Conservation (phyloP, 805 yeast genomes). For the Pichia scutulata region DNA sequence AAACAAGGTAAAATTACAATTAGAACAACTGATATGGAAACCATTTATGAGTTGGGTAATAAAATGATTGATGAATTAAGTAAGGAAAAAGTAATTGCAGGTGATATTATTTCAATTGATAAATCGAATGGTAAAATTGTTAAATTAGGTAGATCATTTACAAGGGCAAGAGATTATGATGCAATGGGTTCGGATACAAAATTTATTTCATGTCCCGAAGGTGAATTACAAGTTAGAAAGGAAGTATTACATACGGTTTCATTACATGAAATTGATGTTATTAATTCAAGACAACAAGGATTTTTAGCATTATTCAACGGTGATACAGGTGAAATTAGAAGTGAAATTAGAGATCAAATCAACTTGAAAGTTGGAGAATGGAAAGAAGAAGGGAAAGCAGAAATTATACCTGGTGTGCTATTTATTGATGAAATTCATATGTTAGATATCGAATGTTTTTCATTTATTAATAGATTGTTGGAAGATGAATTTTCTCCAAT, state of each 20-base stretch:
- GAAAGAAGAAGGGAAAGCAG: conserved; percentile 97
- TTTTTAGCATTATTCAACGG: conserved; percentile 42
- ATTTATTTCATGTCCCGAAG: conserved; percentile 96
- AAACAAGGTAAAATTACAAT: conserved; percentile 74
- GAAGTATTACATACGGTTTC: conserved; percentile 98
- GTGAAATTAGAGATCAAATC: conserved; percentile 65
- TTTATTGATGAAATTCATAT: conserved; percentile 98
- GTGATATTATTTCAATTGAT: conserved; percentile 96
- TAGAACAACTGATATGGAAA: conserved; percentile 81
- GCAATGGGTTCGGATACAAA: conserved; percentile 86
- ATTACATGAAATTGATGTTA: conserved; percentile 91
- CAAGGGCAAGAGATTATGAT: conserved; percentile 96
- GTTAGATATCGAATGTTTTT: conserved; percentile 95
- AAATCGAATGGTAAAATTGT: conserved; percentile 97
- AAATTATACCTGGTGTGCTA: conserved; percentile 93
- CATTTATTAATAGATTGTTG: conserved; percentile 88
- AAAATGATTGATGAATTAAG: conserved; percentile 77
- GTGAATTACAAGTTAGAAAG: conserved; percentile 96
- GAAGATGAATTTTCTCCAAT: conserved; percentile 91
- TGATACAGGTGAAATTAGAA: conserved; percentile 91
- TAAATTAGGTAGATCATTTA: conserved; percentile 97
- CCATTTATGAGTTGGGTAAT: conserved; percentile 55
- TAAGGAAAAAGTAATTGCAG: conserved; percentile 88
- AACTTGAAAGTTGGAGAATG: conserved; percentile 78
- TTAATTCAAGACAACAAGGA: conserved; percentile 93